Evolutionary conservation across 495 filamentous ascomycete species (phyloP).

Genomic region (Pseudomonodictys pantanalensis): DNA sequence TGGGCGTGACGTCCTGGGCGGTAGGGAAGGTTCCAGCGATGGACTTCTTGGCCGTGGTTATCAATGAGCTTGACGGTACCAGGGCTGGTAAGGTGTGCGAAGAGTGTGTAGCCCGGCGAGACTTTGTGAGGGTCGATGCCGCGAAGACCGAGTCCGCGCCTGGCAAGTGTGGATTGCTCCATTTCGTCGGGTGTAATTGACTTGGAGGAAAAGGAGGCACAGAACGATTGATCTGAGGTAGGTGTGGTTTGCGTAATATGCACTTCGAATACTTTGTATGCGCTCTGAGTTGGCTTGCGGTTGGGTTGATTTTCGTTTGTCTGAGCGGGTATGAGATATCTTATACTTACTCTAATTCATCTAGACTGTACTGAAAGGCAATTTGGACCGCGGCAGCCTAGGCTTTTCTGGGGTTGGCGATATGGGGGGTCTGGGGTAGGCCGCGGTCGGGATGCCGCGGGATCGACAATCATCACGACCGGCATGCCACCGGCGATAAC

Average conservation of each 20-base stretch:
- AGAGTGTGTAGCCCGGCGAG: constrained; percentile 48
- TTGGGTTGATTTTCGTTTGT: too few species aligned
- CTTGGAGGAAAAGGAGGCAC: background rate
- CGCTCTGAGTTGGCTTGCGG: too few species aligned
- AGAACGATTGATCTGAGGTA: background rate
- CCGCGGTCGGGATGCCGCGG: background rate
- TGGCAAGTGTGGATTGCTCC: constrained; percentile 47
- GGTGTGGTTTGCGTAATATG: too few species aligned
- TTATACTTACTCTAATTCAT: too few species aligned
- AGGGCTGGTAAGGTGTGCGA: constrained; percentile 43
- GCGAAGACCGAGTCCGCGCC: constrained; percentile 46
- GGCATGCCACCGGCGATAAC: constrained; percentile 31
- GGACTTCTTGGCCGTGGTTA: constrained; percentile 46
- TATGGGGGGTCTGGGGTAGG: background rate
- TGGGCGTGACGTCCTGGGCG: constrained; percentile 47
- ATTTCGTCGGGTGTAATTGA: constrained; percentile 23
- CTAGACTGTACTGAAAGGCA: too few species aligned
- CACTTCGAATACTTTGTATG: too few species aligned
- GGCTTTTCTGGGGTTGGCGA: too few species aligned
- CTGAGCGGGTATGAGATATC: too few species aligned
- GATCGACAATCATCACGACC: background rate
- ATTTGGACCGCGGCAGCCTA: too few species aligned
- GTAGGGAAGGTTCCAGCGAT: constrained; percentile 46
- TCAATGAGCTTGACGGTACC: constrained; percentile 45
- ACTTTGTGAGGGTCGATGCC: constrained; percentile 44